Conservation (phyloP, 2,329 filamentous ascomycete species). For the Fusarium secorum region DNA sequence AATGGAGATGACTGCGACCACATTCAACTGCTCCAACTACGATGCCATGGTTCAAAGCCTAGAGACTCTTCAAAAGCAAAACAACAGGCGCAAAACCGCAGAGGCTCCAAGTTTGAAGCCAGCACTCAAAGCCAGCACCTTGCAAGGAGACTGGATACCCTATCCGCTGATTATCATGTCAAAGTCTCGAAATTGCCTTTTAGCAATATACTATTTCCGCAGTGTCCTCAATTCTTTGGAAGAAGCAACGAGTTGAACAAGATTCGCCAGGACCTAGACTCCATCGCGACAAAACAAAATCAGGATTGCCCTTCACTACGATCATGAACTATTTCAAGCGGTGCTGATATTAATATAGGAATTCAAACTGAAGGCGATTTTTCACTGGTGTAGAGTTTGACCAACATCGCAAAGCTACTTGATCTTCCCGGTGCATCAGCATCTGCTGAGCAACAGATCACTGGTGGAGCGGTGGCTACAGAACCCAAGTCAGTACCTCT, state of each 20-base stretch:
- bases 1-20: too few species aligned
- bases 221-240: not conserved
- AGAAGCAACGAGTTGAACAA: not conserved
- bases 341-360: not conserved
- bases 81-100: not conserved
- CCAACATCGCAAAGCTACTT: not conserved
- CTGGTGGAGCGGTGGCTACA: not conserved
- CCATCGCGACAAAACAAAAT: not conserved
- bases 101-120: not conserved
- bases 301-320: not conserved
- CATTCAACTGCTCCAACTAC: not conserved
- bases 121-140: not conserved
- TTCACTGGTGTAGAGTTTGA: not conserved
- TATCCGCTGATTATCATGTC: not conserved
- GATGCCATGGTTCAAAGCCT: not conserved
- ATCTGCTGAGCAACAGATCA: not conserved
- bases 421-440: not conserved
- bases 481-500: not conserved
- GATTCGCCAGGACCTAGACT: not conserved
- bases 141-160: too few species aligned
- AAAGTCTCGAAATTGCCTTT: not conserved
- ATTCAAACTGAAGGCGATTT: not conserved
- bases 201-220: not conserved
- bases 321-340: not conserved
- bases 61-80: not conserved